Base-by-base conservation (phyloP, 2,329 filamentous ascomycete genomes). In the Aspergillus japonicus region DNA sequence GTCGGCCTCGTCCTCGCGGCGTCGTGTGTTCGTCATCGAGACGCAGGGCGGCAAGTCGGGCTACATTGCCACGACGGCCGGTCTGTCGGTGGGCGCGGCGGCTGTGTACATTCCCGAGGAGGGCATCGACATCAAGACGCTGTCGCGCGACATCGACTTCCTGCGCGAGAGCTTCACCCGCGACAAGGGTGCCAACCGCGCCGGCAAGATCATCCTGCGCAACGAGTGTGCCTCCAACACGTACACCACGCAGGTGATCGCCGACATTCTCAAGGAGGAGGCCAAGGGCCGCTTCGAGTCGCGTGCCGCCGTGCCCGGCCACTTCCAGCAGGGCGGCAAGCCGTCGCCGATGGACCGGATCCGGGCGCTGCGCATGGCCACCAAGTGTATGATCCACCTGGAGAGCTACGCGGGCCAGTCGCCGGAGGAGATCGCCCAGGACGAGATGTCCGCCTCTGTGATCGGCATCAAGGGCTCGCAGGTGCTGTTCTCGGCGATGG, bases 81-180 rank as follows among this genome's bases (percentile, higher is more conserved):
- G 94, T 53, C 86, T 99, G 14, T 87, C 89, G n/a, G 92, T 98
- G 16, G 95, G 95, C 57, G 95, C 95, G 8, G 84, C 90, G 14
- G 93, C 94, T 1, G 93, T 98, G 12, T 99, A 99, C 78, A 98
- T 94, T 5, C 95, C 95, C 1, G 95, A 99, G 77, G 92, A 99
- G 77, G 95, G 95, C 6, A 91, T 99, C 77, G 90, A 89, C 73
- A 87, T 99, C 58, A 90, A 94, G 70, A 98, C 96, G 90, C 86
- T 99, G 6, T 89, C 92, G 48, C 85, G 88, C 5, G 95, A 99
- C 71, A 96, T 99, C 68, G 87, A 89, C 61, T 90, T 96, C 73
- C 83, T 99, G 42, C 92, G 94, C 65, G 83, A 94, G 16, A 89
- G 91, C 58, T 99, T 99, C 78, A 81, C 84, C 14, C 85, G 89